These are phyloP conservation scores for Lenzites betulinus DNA, from an alignment of 768 basidiomycete species.

Conservation along the genomic window DNA sequence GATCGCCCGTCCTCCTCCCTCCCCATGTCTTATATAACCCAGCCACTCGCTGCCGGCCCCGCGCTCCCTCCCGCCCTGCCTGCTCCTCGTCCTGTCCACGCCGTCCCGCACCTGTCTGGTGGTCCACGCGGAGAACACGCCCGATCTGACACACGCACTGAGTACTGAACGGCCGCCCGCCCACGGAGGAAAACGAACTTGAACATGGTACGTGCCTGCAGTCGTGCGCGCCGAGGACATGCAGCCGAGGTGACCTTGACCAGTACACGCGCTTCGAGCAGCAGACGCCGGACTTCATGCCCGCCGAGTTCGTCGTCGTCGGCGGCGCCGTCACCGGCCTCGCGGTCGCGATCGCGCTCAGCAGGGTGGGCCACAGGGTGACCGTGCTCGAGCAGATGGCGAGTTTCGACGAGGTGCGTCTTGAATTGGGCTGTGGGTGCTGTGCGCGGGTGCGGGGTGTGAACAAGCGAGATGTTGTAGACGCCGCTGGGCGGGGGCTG, in stretches of 20 bases:
- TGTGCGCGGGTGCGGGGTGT: too few species aligned
- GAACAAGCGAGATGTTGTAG: too few species aligned
- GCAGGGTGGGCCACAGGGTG: constrained; percentile 39
- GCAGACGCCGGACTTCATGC: constrained; percentile 22
- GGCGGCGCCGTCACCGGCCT: constrained; percentile 40
- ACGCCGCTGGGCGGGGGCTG: constrained; percentile 36
- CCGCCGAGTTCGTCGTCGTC: constrained; percentile 35
- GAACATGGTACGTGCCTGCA: background rate
- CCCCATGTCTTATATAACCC: too few species aligned
- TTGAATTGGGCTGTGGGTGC: background rate
- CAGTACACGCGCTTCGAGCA: background rate
- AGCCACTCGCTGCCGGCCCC: too few species aligned
- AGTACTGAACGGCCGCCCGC: background rate
- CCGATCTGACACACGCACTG: too few species aligned
- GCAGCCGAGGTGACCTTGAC: background rate
- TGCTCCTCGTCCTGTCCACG: too few species aligned
- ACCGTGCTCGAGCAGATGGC: constrained; percentile 34
- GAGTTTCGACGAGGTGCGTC: constrained; percentile 32
- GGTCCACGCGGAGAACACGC: too few species aligned
- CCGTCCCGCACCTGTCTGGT: too few species aligned
- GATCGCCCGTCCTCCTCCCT: too few species aligned
- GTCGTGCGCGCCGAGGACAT: background rate
- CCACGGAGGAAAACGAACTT: background rate
- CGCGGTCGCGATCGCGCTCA: constrained; percentile 37
- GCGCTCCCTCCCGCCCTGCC: too few species aligned